A percentile compares a stretch with the other conserved stretches of the same genome.
phyloP scores from a whole-genome alignment of 305 asterid genomes.

The Nicotiana rustica region DNA sequence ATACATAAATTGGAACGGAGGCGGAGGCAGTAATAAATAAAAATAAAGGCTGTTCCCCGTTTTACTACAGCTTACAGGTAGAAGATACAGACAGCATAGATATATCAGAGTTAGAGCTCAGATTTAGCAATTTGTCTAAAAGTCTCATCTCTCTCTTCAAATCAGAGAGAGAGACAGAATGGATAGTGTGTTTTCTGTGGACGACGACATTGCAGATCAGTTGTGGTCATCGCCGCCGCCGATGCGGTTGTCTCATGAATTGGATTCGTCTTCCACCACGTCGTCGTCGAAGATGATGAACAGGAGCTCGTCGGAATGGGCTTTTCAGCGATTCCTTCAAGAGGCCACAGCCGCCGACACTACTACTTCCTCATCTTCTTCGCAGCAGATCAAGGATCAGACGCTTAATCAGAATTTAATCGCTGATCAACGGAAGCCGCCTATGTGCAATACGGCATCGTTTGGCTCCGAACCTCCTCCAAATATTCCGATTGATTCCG shows the following conservation, averaged over 20 bases:
- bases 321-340: constrained; percentile 68
- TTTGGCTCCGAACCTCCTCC: constrained; percentile 41
- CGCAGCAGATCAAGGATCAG: constrained; percentile 28
- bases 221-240: constrained; percentile 67
- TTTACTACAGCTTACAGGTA: too few species aligned
- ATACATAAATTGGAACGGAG: too few species aligned
- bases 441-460: constrained; percentile 42
- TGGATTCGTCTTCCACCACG: constrained; percentile 34
- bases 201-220: constrained; percentile 59
- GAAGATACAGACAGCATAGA: not conserved
- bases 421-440: constrained; percentile 2
- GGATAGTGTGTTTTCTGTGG: constrained; percentile 71
- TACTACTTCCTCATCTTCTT: constrained; percentile 28
- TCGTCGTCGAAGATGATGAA: constrained; percentile 45
- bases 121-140: not conserved
- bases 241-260: constrained; percentile 35
- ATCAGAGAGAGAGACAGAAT: constrained; percentile 46
- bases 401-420: not conserved
- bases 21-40: too few species aligned
- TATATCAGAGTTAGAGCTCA: not conserved
- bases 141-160: constrained; percentile 25
- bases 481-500: constrained; percentile 51
- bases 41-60: too few species aligned
- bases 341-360: constrained; percentile 46
- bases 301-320: constrained; percentile 79